These are phyloP conservation scores for Rutstroemia sp. DNA, from an alignment of 2,329 filamentous ascomycete genomes.

Conservation along the genomic window DNA sequence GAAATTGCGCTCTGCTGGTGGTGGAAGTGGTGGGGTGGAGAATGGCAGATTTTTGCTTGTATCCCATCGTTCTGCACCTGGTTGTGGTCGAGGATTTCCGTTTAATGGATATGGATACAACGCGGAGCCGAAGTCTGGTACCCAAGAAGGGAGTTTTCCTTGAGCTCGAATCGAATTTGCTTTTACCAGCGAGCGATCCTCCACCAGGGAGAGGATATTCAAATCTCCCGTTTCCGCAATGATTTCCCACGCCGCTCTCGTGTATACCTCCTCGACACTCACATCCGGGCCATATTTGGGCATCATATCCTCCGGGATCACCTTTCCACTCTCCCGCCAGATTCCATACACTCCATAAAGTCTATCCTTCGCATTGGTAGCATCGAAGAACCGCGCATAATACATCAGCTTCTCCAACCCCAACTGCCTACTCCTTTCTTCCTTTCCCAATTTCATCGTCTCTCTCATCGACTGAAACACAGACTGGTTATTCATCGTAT, in stretches of 20 bases:
- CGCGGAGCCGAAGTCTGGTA: constrained; percentile 12
- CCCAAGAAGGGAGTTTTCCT: constrained; percentile 12
- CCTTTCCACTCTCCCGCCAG: constrained; percentile 8
- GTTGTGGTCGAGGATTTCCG: constrained; percentile 9
- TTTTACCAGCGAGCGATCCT: constrained; percentile 4
- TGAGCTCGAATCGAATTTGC: background rate
- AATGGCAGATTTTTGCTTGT: constrained; percentile 4
- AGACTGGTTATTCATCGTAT: constrained; percentile 10
- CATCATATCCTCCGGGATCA: background rate
- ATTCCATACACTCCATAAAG: constrained; percentile 12
- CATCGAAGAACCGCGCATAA: constrained; percentile 11
- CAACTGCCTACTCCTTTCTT: background rate
- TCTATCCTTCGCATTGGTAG: constrained; percentile 10
- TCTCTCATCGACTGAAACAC: constrained; percentile 10
- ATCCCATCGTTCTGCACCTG: constrained; percentile 8
- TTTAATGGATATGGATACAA: constrained; percentile 6
- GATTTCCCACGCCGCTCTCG: constrained; percentile 4
- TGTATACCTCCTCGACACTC: constrained; percentile 6
- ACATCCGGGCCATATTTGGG: background rate
- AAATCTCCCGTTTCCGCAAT: constrained; percentile 12
- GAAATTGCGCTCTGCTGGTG: background rate
- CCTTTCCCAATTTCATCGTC: background rate
- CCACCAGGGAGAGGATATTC: constrained; percentile 15
- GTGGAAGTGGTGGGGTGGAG: background rate
- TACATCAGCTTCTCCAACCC: constrained; percentile 11